These are phyloP conservation scores for Cylindricascospora bacillispora DNA, from an alignment of 1,139 yeast genomes.

Conservation along the genomic window DNA sequence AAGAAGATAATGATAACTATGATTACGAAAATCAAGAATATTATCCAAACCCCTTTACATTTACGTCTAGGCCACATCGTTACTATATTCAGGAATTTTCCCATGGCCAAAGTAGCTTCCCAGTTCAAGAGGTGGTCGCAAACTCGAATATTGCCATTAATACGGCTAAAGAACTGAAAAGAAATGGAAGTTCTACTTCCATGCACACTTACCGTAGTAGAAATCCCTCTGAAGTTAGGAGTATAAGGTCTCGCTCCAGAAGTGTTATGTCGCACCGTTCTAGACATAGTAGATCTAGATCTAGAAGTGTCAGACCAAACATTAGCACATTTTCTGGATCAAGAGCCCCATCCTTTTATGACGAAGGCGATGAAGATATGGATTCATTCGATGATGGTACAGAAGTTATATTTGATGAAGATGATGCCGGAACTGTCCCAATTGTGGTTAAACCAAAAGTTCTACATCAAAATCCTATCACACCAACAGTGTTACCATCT, in stretches of 20 bases:
- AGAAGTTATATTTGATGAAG: not conserved
- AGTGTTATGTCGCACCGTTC: constrained; percentile 1
- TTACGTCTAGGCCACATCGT: constrained; percentile 9
- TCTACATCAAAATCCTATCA: constrained; percentile 27
- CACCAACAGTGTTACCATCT: constrained; percentile 27
- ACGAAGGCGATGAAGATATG: constrained; percentile 1
- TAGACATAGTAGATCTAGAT: constrained; percentile 1
- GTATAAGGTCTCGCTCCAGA: constrained; percentile 1
- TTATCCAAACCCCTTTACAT: constrained; percentile 9
- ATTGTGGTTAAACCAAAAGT: constrained; percentile 26
- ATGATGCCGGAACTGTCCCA: constrained; percentile 10
- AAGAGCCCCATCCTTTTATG: constrained; percentile 1
- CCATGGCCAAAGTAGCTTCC: constrained; percentile 9
- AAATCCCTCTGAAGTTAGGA: not conserved
- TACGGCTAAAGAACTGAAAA: constrained; percentile 3
- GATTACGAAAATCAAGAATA: constrained; percentile 20
- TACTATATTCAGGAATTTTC: constrained; percentile 16
- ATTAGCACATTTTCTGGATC: constrained; percentile 1
- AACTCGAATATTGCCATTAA: constrained; percentile 17
- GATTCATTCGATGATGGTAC: constrained; percentile 1
- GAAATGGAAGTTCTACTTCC: constrained; percentile 2
- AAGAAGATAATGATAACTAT: constrained; percentile 13
- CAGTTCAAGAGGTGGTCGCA: constrained; percentile 24
- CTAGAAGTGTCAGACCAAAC: constrained; percentile 1
- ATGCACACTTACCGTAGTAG: not conserved